These are phyloP conservation scores for Dactylellina leptospora DNA, from an alignment of 2,329 filamentous ascomycete species.

Conservation along the genomic window DNA sequence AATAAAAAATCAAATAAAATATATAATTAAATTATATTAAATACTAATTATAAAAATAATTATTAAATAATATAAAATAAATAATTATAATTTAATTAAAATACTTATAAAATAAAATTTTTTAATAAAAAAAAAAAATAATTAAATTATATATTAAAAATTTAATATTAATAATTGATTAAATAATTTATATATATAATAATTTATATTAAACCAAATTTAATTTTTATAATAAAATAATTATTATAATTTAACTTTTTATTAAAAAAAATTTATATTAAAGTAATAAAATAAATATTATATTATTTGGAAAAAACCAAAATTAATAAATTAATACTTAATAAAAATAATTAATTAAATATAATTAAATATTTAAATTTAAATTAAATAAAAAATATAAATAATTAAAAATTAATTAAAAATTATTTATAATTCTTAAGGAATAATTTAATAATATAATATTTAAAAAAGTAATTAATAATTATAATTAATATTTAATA, in stretches of 20 bases:
- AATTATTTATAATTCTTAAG: too few species aligned
- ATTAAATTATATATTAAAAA: slow-evolving; percentile 1
- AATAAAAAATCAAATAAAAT: background rate
- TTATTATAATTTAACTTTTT: background rate
- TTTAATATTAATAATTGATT: background rate
- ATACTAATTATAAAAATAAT: background rate
- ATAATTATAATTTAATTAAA: background rate
- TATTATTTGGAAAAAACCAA: background rate
- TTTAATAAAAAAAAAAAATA: background rate
- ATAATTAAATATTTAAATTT: slow-evolving; percentile 4
- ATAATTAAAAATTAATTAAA: slow-evolving; percentile 6
- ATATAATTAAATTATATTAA: background rate
- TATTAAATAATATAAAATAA: background rate
- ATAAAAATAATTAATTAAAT: background rate
- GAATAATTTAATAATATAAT: too few species aligned
- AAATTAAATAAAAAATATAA: background rate
- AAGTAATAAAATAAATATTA: slow-evolving; percentile 2
- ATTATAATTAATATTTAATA: background rate
- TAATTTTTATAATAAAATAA: slow-evolving; percentile 10
- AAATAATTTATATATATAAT: background rate
- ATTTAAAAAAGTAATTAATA: slow-evolving; percentile 1
- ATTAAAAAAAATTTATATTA: slow-evolving; percentile 1
- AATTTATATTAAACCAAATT: background rate
- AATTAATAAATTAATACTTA: background rate
- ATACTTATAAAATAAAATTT: background rate